Base-by-base conservation (phyloP, 2,329 filamentous ascomycete genomes). In the Aspergillus felis region DNA sequence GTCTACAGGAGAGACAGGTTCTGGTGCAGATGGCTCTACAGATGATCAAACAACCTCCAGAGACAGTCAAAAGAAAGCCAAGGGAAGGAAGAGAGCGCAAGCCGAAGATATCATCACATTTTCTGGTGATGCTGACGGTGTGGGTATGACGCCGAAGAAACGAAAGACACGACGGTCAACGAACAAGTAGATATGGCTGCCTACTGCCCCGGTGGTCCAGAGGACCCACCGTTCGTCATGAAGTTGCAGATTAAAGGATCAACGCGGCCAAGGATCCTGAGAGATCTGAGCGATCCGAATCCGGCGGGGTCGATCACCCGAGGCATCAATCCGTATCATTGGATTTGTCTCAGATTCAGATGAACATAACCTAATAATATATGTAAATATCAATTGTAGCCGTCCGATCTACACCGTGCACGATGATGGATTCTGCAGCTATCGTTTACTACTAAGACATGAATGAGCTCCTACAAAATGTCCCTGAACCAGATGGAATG, bases 81-180 rank as follows among this genome's bases (percentile, higher is more conserved):
- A 54, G 32, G 56, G 61, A 25, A 57, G 54, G 22, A 67, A 64
- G 48, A 61, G 65, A 49, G 53, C 54, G 52, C 56, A 55, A 17
- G 27, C 53, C 50, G 46, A 41, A 47, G 55, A 51, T 46, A 25
- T 32, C n/a, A 42, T 17, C 50, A 41, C 47, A 53, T 42, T 48
- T 14, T 25, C 32, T 20, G 32, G 25, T 29, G 48, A 28, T 35
- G 54, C 52, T 50, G 62, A 63, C 51, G 57, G 54, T 51, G 48
- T 54, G 51, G 60, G 52, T 53, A 51, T 55, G 51, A 60, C 62
- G 12, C 60, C 53, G 32, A 72, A 71, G 55, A 71, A 66, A 56
- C 65, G 61, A 14, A 70, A 64, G 54, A 69, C 64, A 3, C 63
- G 59, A 38, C 55, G 55, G 32, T 42, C 42, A 28, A 47, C 46